A percentile compares a stretch with the other conserved stretches of the same genome.
phyloP scores from a whole-genome alignment of 2,329 filamentous ascomycete genomes.

The Fusarium palustre region DNA sequence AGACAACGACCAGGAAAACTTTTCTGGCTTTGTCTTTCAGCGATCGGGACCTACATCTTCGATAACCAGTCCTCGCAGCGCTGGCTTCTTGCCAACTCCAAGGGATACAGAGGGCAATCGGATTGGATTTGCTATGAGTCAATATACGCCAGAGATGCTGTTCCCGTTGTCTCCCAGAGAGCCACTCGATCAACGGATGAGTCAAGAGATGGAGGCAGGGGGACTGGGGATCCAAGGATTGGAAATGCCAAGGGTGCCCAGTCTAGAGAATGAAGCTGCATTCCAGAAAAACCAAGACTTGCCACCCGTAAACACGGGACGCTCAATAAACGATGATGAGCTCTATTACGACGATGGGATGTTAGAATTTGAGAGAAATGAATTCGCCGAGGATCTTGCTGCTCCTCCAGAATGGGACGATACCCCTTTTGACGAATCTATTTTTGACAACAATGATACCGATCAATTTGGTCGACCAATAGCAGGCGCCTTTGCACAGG shows the following conservation, averaged over 20 bases:
- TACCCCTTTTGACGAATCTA: conserved; percentile 75
- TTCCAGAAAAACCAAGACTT: conserved; percentile 42
- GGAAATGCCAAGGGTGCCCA: conserved; percentile 32
- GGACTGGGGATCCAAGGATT: conserved; percentile 60
- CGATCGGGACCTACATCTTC: conserved; percentile 64
- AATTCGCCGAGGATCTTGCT: conserved; percentile 61
- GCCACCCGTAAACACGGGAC: conserved; percentile 19
- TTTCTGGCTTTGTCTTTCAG: conserved; percentile 70
- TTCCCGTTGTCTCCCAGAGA: conserved; percentile 31
- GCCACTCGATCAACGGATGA: conserved; percentile 19
- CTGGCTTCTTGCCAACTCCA: conserved; percentile 63
- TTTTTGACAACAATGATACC: conserved; percentile 77
- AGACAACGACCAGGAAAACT: conserved; percentile 64
- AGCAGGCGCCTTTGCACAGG: conserved; percentile 67
- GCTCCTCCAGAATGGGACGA: conserved; percentile 60
- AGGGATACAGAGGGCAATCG: conserved; percentile 65
- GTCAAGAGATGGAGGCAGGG: conserved; percentile 42
- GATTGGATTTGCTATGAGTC: conserved; percentile 68
- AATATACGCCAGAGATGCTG: conserved; percentile 54
- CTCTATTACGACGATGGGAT: conserved; percentile 77
- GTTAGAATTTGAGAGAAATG: conserved; percentile 58
- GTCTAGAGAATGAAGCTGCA: conserved; percentile 37
- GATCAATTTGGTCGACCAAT: conserved; percentile 71
- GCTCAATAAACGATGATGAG: conserved; percentile 64
- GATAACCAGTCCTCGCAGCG: conserved; percentile 62